Percentiles rank a stretch among this genome's conserved stretches.
Evolutionary conservation across 148 eudicot species (phyloP).

Genomic region (Gaultheria prostrata): DNA sequence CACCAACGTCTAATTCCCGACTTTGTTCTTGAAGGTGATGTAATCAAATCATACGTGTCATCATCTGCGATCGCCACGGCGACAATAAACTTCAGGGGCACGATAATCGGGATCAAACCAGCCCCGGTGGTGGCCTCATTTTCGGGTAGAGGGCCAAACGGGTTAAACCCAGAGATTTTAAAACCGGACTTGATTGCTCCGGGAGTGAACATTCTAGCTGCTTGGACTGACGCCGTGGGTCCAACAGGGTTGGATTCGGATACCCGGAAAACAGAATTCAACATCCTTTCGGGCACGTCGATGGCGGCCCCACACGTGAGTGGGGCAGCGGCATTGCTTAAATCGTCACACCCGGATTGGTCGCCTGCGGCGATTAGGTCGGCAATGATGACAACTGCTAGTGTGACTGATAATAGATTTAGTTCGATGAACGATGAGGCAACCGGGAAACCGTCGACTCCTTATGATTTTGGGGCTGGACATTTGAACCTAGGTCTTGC

Average conservation of each 20-base stretch:
- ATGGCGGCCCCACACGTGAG: conserved; percentile 95
- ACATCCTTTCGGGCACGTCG: conserved; percentile 86
- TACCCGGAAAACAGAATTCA: conserved; percentile 65
- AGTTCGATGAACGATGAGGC: conserved; percentile 66
- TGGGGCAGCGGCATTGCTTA: conserved; percentile 90
- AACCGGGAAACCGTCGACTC: conserved; percentile 54
- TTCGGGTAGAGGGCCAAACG: conserved; percentile 86
- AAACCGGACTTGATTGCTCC: conserved; percentile 96
- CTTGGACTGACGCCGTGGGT: conserved; percentile 83
- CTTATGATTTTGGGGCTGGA: conserved; percentile 82
- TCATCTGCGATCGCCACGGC: conserved; percentile 41
- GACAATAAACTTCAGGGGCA: conserved; percentile 62
- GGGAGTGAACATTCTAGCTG: conserved; percentile 86
- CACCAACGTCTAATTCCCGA: not conserved
- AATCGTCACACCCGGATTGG: conserved; percentile 92
- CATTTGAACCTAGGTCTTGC: conserved; percentile 74
- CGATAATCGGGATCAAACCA: conserved; percentile 68
- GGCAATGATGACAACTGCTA: conserved; percentile 92
- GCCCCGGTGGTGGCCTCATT: conserved; percentile 93
- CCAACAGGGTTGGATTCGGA: conserved; percentile 80
- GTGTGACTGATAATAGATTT: conserved; percentile 47
- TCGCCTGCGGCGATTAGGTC: conserved; percentile 25
- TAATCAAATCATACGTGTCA: conserved; percentile 49
- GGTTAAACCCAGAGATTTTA: conserved; percentile 83
- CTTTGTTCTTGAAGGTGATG: conserved; percentile 20